Conservation (phyloP, 331 rosid genomes). For the Pyracantha coccinea region DNA sequence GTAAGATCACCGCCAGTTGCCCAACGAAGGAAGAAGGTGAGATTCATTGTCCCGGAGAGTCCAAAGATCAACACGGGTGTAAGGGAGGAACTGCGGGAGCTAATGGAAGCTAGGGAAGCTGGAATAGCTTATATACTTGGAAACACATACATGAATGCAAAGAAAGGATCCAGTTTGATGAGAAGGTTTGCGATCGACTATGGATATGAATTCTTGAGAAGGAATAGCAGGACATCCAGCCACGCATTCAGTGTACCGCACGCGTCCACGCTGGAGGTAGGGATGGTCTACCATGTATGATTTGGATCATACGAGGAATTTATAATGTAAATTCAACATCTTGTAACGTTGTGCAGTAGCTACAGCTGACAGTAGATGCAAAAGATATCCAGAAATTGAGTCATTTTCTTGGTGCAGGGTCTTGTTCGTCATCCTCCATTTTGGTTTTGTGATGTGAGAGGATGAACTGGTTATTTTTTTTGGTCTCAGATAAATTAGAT, state of each 20-base stretch:
- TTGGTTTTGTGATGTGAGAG: conserved; percentile 3
- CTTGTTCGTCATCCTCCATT: neutral
- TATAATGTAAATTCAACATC: conserved; percentile 13
- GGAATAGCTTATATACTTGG: conserved; percentile 86
- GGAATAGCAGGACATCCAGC: conserved; percentile 61
- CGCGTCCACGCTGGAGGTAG: conserved; percentile 85
- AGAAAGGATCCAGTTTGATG: conserved; percentile 59
- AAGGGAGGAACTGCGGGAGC: conserved; percentile 59
- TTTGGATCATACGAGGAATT: neutral
- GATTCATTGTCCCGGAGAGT: conserved; percentile 72
- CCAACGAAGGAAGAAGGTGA: conserved; percentile 52
- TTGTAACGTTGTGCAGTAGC: conserved; percentile 18
- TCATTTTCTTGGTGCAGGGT: neutral
- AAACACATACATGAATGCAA: conserved; percentile 71
- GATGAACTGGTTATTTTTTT: neutral
- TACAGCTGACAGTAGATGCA: neutral
- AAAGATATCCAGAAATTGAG: neutral
- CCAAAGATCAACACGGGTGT: conserved; percentile 41
- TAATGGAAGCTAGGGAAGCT: conserved; percentile 80
- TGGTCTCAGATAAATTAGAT: neutral
- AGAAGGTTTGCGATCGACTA: conserved; percentile 58
- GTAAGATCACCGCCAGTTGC: conserved; percentile 42
- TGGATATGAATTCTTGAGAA: conserved; percentile 81
- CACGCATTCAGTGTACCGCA: conserved; percentile 52
- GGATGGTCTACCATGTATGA: conserved; percentile 75